Base-by-base conservation (phyloP, 2,329 filamentous ascomycete species). In the Teratosphaeria nubilosa region DNA sequence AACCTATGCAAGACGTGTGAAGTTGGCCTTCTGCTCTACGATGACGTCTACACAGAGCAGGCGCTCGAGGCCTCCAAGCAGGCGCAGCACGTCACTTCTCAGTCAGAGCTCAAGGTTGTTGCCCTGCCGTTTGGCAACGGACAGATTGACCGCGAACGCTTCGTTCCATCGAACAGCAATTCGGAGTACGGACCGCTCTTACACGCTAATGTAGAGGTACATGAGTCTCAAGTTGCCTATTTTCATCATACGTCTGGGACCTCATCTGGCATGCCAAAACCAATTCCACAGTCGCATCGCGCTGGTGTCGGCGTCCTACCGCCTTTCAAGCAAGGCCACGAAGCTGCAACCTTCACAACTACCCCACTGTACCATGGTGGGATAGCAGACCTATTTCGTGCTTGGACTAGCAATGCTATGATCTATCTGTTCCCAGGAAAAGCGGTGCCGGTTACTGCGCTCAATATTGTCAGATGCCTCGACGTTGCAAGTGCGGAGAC, bases 301-400 rank as follows among this genome's bases (percentile, higher is more conserved):
- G 80, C 75, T 11, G 81, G 78, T 2, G 76, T 83, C 3, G 79
- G 78, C 1, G 80, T 81, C 0, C 73, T 86, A 0, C 82, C 82
- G 7, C 69, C 69, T 2, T 76, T 85, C 9, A 62, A 65, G 0
- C 62, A 69, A 3, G 67, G 70, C 0, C 50, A 65, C 0, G 55
- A 71, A 2, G 66, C 72, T 2, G 79, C 82, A 0, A 85, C 82
- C 0, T 86, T 86, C 63, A 84, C 83, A 0, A 85, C 83, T 0
- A 87, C 84, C 2, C 84, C 85, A 0, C 73, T 87, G 0, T 87
- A 86, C 62, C 83, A 86, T 63, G 85, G 84, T 1, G 85, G 84
- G 0, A 76, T 86, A 9, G 82, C 84, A 1, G 85, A 87, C 66
- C 76, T 81, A 22, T 80, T 86, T 52, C 74, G 84, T 54, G 77